phyloP scores from a whole-genome alignment of 75 land plant species.

The Cupressus sempervirens region DNA sequence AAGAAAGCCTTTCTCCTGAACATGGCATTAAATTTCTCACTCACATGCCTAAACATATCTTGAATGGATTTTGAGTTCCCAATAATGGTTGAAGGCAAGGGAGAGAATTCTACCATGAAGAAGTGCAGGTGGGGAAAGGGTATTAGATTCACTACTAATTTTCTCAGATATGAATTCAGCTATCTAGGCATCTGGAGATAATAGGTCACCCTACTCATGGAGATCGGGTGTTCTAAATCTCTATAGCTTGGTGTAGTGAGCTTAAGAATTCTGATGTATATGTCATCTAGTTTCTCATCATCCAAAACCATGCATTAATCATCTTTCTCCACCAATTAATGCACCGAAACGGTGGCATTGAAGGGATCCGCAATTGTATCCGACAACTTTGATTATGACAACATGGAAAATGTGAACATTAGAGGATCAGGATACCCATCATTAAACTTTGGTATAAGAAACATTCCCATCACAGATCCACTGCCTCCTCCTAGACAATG shows the following conservation, averaged over 20 bases:
- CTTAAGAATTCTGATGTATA: constrained; percentile 61
- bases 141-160: constrained; percentile 39
- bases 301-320: constrained; percentile 51
- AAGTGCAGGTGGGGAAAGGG: constrained; percentile 50
- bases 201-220: constrained; percentile 42
- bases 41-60: constrained; percentile 46
- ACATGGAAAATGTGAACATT: constrained; percentile 46
- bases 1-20: constrained; percentile 51
- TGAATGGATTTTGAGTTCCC: constrained; percentile 41
- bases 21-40: constrained; percentile 55
- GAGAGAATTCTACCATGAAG: constrained; percentile 49
- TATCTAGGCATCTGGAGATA: constrained; percentile 43
- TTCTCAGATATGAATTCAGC: constrained; percentile 44
- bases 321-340: constrained; percentile 53
- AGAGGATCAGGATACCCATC: constrained; percentile 46
- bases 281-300: constrained; percentile 34
- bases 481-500: constrained; percentile 53
- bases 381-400: constrained; percentile 37
- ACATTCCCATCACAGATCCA: constrained; percentile 46
- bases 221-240: constrained; percentile 36
- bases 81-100: constrained; percentile 29
- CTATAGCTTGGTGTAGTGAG: constrained; percentile 59
- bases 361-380: constrained; percentile 39
- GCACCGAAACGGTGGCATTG: constrained; percentile 47
- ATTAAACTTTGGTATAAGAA: constrained; percentile 31